Percentiles rank a stretch among this genome's conserved stretches.
Conservation (phyloP, 768 basidiomycete genomes). For the Podaxis sp. region DNA sequence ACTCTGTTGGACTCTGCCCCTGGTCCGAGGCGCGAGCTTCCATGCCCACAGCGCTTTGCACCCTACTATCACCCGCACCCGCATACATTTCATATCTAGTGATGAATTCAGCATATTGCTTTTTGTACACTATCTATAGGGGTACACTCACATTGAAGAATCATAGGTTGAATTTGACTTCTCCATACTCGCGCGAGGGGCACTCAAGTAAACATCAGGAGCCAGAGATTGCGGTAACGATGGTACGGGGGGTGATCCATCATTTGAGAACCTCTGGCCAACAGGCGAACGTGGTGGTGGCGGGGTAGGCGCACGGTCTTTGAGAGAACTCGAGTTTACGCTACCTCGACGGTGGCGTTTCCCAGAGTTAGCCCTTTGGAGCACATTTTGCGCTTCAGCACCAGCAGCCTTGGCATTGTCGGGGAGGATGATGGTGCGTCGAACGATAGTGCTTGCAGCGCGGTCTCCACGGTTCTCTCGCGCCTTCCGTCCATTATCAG, state of each 20-base stretch:
- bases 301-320: slow-evolving; percentile 84
- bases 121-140: slow-evolving; percentile 18
- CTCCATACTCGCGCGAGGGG: slow-evolving; percentile 47
- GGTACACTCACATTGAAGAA: slow-evolving; percentile 59
- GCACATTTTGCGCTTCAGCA: slow-evolving; percentile 44
- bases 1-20: slow-evolving; percentile 34
- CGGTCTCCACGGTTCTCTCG: slow-evolving; percentile 12
- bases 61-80: slow-evolving; percentile 57
- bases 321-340: slow-evolving; percentile 62
- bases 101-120: slow-evolving; percentile 22
- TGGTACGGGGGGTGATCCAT: slow-evolving; percentile 70
- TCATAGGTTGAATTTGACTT: slow-evolving; percentile 75
- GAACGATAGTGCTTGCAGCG: slow-evolving; percentile 51
- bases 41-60: slow-evolving; percentile 30
- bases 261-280: slow-evolving; percentile 62
- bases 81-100: slow-evolving; percentile 79
- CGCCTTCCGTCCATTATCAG: slow-evolving; percentile 32
- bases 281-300: slow-evolving; percentile 66
- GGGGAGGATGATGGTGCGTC: slow-evolving; percentile 79
- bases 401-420: slow-evolving; percentile 62
- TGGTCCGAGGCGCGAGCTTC: slow-evolving; percentile 37
- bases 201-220: slow-evolving; percentile 36
- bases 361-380: slow-evolving; percentile 34
- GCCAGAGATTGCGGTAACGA: slow-evolving; percentile 55
- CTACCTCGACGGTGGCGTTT: slow-evolving; percentile 62